A percentile compares a stretch with the other conserved stretches of the same genome.
These are phyloP conservation scores for Alternaria gansuensis DNA, from an alignment of 2,329 filamentous ascomycete species.

Conservation along the genomic window DNA sequence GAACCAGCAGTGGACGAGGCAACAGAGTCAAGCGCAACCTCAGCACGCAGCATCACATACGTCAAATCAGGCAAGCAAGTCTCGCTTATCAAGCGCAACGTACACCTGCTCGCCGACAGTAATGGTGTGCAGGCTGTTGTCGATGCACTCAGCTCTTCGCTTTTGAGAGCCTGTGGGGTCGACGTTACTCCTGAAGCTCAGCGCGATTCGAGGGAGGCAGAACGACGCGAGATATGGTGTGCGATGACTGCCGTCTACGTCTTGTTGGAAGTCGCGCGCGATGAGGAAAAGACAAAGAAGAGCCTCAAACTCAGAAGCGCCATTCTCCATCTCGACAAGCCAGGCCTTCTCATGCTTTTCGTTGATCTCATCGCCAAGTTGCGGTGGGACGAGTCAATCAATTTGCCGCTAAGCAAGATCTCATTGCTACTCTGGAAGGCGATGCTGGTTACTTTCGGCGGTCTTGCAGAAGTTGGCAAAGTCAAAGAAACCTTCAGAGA, in stretches of 20 bases:
- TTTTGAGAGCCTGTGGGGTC: conserved; percentile 44
- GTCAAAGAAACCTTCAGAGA: conserved; percentile 78
- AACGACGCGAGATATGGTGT: conserved; percentile 59
- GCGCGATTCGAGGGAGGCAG: conserved; percentile 50
- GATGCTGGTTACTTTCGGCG: conserved; percentile 84
- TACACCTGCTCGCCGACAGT: conserved; percentile 53
- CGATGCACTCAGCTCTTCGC: conserved; percentile 50
- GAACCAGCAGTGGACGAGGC: conserved; percentile 17
- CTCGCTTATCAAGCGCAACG: conserved; percentile 57
- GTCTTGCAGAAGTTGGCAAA: conserved; percentile 73
- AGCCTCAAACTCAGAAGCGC: conserved; percentile 61
- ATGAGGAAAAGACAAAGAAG: conserved; percentile 50
- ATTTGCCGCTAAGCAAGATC: conserved; percentile 65
- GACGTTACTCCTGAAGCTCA: conserved; percentile 35
- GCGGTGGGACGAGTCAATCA: conserved; percentile 67
- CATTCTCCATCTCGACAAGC: conserved; percentile 54
- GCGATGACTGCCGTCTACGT: conserved; percentile 60
- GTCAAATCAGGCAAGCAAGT: conserved; percentile 54
- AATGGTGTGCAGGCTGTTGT: conserved; percentile 55
- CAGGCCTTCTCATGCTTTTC: conserved; percentile 75
- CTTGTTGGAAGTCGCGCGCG: conserved; percentile 58
- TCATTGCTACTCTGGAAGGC: conserved; percentile 92
- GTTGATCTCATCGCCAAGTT: conserved; percentile 65
- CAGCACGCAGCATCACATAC: conserved; percentile 29
- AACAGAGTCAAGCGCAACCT: conserved; percentile 14